Evolutionary conservation across 2,329 filamentous ascomycete species (phyloP).

Genomic region (Colletotrichum filicis): DNA sequence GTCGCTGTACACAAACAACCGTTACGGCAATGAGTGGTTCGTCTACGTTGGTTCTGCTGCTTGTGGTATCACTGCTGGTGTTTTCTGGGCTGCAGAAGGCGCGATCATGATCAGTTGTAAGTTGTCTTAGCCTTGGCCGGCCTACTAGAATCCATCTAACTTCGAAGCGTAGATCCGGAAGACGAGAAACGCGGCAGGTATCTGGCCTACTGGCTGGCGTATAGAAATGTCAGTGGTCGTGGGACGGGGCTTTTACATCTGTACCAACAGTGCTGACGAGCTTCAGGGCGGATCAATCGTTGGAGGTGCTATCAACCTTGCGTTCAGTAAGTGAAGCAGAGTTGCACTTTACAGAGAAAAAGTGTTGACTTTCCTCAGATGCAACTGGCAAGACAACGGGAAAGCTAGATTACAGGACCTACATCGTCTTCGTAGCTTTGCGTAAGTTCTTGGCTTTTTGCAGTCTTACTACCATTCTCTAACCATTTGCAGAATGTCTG

Average conservation of each 20-base stretch:
- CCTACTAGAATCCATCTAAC: background rate
- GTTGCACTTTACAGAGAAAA: too few species aligned
- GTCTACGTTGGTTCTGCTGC: conserved; percentile 40
- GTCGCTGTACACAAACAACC: conserved; percentile 49
- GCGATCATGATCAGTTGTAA: conserved; percentile 41
- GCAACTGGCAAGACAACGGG: conserved; percentile 13
- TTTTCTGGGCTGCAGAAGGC: conserved; percentile 42
- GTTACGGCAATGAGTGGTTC: conserved; percentile 39
- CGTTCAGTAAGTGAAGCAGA: background rate
- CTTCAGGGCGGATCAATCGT: conserved; percentile 10
- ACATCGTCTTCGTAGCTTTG: conserved; percentile 5
- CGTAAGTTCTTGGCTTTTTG: background rate
- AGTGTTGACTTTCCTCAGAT: background rate
- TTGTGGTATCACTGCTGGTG: conserved; percentile 38
- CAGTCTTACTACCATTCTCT: background rate
- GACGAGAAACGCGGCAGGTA: conserved; percentile 17
- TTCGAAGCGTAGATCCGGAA: background rate
- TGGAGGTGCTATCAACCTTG: conserved; percentile 15
- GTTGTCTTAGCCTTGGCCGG: background rate
- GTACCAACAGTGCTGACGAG: background rate
- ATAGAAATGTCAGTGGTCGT: background rate
- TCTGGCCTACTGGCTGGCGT: conserved; percentile 15
- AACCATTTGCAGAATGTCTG: background rate
- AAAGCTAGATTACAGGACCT: conserved; percentile 16
- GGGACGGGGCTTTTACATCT: too few species aligned